Percentiles rank a stretch among this genome's conserved stretches.
Evolutionary conservation across 2,329 filamentous ascomycete species (phyloP).

Genomic region (Kalaharituber pfeilii): DNA sequence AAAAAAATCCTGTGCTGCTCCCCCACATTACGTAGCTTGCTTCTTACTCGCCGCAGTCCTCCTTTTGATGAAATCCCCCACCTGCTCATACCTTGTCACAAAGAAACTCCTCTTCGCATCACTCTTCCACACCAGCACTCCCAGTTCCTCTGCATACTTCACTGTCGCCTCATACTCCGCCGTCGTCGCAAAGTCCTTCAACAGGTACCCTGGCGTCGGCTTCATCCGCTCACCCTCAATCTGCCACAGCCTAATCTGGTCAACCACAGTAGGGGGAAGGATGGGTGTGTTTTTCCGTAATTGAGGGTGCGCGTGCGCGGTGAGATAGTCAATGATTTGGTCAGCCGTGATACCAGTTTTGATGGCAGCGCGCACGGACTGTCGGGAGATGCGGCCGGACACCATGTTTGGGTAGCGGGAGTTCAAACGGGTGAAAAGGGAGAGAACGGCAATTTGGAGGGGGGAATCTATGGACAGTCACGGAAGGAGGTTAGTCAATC

Average conservation of each 20-base stretch:
- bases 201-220: slow-evolving; percentile 64
- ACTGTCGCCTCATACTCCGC: slow-evolving; percentile 54
- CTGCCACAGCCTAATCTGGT: slow-evolving; percentile 96
- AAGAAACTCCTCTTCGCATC: slow-evolving; percentile 74
- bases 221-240: slow-evolving; percentile 91
- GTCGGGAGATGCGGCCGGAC: slow-evolving; percentile 73
- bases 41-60: not conserved
- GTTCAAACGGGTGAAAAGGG: slow-evolving; percentile 71
- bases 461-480: slow-evolving; percentile 41
- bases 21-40: no score
- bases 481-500: not conserved
- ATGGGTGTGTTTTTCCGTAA: slow-evolving; percentile 54
- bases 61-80: slow-evolving; percentile 42
- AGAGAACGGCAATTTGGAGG: slow-evolving; percentile 83
- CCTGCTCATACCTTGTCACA: slow-evolving; percentile 76
- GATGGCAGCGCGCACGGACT: slow-evolving; percentile 75
- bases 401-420: slow-evolving; percentile 92
- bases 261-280: slow-evolving; percentile 84
- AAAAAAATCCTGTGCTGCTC: no score
- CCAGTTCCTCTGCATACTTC: slow-evolving; percentile 73
- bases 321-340: slow-evolving; percentile 87
- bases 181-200: slow-evolving; percentile 64
- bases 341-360: slow-evolving; percentile 80
- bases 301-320: slow-evolving; percentile 84
- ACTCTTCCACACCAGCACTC: slow-evolving; percentile 75